phyloP scores from a whole-genome alignment of 163 green algal species.

The Scenedesmus sp. region DNA sequence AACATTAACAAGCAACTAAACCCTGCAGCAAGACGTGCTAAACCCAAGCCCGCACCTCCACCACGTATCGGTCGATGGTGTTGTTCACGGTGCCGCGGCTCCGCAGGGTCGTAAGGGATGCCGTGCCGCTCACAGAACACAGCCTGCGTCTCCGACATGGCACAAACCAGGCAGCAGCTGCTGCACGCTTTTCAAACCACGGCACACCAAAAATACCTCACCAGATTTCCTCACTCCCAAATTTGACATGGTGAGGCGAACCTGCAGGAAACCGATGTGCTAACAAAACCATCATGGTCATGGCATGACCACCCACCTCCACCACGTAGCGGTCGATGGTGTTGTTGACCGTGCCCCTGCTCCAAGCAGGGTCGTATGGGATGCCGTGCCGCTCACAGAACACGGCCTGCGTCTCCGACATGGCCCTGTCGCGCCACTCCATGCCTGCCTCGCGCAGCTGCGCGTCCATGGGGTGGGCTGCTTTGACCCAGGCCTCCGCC shows the following conservation, averaged over 20 bases:
- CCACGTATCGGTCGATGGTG: background rate
- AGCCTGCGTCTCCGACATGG: constrained; percentile 3
- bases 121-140: constrained; percentile 27
- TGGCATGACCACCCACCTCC: constrained; percentile 10
- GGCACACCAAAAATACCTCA: too few relatives aligned
- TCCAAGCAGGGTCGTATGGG: constrained; percentile 30
- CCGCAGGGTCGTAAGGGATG: too few relatives aligned
- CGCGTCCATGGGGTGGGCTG: background rate
- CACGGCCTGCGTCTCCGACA: constrained; percentile 12
- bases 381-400: constrained; percentile 47
- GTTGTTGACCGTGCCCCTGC: constrained; percentile 12
- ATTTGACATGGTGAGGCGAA: too few relatives aligned
- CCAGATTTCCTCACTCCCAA: too few relatives aligned
- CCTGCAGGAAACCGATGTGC: background rate
- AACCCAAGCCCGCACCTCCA: constrained; percentile 21
- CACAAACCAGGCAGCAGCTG: too few relatives aligned
- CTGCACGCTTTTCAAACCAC: too few relatives aligned
- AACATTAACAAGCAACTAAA: too few relatives aligned
- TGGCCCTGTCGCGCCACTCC: constrained; percentile 27
- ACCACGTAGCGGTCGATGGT: constrained; percentile 45
- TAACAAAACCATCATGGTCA: background rate
- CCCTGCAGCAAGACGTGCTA: too few relatives aligned
- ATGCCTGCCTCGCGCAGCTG: constrained; percentile 10
- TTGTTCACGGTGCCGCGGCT: too few relatives aligned
- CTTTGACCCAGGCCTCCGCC: constrained; percentile 28